phyloP scores from a whole-genome alignment of 1,139 yeast genomes.

The Zygosaccharomyces sapae region DNA sequence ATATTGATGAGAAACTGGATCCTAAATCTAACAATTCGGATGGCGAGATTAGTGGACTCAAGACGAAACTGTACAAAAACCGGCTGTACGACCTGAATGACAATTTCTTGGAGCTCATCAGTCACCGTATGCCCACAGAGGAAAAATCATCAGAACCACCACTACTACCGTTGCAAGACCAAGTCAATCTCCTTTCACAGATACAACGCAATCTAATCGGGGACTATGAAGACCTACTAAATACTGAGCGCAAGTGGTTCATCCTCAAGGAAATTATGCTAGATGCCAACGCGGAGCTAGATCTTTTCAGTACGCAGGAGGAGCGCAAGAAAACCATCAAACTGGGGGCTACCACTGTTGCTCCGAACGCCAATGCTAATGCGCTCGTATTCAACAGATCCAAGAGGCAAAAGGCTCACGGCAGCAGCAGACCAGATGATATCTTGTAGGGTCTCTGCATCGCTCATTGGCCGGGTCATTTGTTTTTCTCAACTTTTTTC shows the following conservation, averaged over 20 bases:
- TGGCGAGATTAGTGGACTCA: constrained; percentile 27
- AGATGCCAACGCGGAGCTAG: constrained; percentile 35
- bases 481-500: not conserved
- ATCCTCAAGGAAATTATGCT: constrained; percentile 31
- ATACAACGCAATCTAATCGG: constrained; percentile 23
- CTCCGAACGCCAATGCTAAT: constrained; percentile 16
- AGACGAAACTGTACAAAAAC: constrained; percentile 30
- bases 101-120: constrained; percentile 19
- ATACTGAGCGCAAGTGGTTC: constrained; percentile 34
- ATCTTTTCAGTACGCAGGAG: constrained; percentile 28
- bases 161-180: constrained; percentile 19
- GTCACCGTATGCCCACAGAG: constrained; percentile 5
- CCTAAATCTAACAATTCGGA: constrained; percentile 10
- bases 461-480: constrained; percentile 8
- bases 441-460: constrained; percentile 3
- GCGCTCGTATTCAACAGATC: constrained; percentile 20
- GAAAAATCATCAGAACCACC: constrained; percentile 5
- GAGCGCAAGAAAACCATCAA: constrained; percentile 13
- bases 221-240: constrained; percentile 22
- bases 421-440: constrained; percentile 6
- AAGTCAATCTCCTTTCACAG: constrained; percentile 24
- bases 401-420: constrained; percentile 11
- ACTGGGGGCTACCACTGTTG: constrained; percentile 16
- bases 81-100: constrained; percentile 31
- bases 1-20: constrained; percentile 9